These are phyloP conservation scores for Malus asiatica DNA, from an alignment of 306 rosid genomes.

Conservation along the genomic window DNA sequence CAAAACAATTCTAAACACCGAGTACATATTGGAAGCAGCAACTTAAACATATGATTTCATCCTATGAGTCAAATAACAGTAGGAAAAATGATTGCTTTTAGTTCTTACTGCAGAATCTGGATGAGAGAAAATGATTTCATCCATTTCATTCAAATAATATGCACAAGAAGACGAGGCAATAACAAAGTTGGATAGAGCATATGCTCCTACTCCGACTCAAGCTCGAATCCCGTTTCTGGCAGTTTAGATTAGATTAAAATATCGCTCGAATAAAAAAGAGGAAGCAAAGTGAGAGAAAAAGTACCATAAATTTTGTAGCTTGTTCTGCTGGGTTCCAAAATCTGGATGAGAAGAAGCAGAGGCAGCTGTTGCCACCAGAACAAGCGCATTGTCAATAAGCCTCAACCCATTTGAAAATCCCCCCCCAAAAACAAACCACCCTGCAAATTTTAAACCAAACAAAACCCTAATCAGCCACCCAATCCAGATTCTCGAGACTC, in stretches of 20 bases:
- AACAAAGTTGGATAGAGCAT: not conserved
- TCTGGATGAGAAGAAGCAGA: constrained; percentile 44
- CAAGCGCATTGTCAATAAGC: constrained; percentile 50
- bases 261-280: not conserved
- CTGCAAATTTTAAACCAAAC: not conserved
- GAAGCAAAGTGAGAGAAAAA: not conserved
- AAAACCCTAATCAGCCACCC: not conserved
- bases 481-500: constrained; percentile 2
- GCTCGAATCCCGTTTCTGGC: not conserved
- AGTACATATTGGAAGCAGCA: not conserved
- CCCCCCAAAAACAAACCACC: not conserved
- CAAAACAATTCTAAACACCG: constrained; percentile 4
- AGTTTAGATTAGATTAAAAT: not conserved
- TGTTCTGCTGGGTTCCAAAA: constrained; percentile 34
- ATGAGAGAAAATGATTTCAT: too few species aligned
- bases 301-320: constrained; percentile 35
- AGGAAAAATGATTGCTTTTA: not conserved
- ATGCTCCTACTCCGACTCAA: not conserved
- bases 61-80: not conserved
- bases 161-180: not conserved
- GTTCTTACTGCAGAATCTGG: not conserved
- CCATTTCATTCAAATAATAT: not conserved
- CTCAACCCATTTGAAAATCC: constrained; percentile 32
- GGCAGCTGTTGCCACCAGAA: constrained; percentile 42
- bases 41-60: not conserved